Conservation (phyloP, 495 filamentous ascomycete genomes). For the Friedmanniomyces simplex region DNA sequence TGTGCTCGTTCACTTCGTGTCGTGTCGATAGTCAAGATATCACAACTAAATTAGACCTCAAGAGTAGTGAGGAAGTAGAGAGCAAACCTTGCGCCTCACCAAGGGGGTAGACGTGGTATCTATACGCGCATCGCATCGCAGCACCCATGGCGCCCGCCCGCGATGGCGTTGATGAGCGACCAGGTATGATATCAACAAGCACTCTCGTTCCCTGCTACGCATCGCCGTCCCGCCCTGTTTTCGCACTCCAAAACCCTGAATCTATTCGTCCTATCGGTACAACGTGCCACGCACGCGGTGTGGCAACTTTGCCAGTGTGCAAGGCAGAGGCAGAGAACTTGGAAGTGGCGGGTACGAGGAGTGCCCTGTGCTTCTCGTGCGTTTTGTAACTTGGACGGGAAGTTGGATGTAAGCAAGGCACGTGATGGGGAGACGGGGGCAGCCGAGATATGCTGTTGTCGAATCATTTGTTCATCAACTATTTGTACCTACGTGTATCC, state of each 20-base stretch:
- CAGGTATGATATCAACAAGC: slow-evolving; percentile 1
- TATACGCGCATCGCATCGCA: background rate
- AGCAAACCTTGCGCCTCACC: background rate
- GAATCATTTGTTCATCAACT: too few species aligned
- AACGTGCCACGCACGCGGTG: background rate
- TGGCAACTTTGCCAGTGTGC: background rate
- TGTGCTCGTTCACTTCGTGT: too few species aligned
- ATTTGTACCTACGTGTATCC: too few species aligned
- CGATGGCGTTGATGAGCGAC: background rate
- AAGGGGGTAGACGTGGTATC: background rate
- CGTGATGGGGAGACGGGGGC: background rate
- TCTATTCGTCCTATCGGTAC: background rate
- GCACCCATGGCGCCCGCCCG: too few species aligned
- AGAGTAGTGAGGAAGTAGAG: background rate
- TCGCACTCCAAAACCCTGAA: background rate
- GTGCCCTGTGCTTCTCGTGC: background rate
- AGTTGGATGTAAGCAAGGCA: background rate
- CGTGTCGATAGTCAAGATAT: too few species aligned
- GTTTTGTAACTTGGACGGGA: background rate
- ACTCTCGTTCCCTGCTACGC: background rate
- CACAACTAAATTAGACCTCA: too few species aligned
- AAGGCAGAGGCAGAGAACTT: background rate
- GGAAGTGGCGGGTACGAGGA: background rate
- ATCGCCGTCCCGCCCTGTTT: background rate
- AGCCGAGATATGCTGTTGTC: too few species aligned